Base-by-base conservation (phyloP, 805 yeast species). In the Pichia paraexigua region DNA sequence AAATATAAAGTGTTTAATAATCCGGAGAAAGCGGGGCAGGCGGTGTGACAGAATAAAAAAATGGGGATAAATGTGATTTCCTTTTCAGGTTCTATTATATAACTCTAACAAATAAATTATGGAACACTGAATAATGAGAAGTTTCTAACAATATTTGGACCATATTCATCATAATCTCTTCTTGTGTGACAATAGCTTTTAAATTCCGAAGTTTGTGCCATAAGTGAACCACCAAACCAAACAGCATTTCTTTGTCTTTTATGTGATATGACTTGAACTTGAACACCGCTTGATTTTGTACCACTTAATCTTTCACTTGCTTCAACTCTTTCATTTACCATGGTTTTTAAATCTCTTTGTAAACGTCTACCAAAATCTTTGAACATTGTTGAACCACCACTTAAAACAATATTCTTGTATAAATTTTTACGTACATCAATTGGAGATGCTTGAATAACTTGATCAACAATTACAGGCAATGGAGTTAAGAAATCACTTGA, bases 311-410 rank as follows among this genome's bases (percentile, higher is more conserved):
- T 74, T 71, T 94, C 99, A 66, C 91, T 84, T 54, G 77, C 76
- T 49, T 83, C 81, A 55, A 94, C 89, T 71, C 99, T 83, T 57
- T 87, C 90, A 63, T 87, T 91, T 25, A 91, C 98, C 58, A 94
- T 75, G 13, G 79, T 69, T 71, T 89, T 88, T 63, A 94, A 75
- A 69, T 94, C 99, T 71, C 97, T 85, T 72, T 94, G 99, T 61
- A 94, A 76, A 71, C 99, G 82, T 73, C 98, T 86, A 45, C 98
- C 98, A 65, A 94, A 94, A 68, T 94, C 98, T 65, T 90, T 90
- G 71, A 94, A 94, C 99, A 94, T 94, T 11, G 99, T 94, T 2
- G 97, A 90, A 45, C 99, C 99, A 63, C 99, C 99, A 50, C 95
- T 85, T 51, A 94, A 77, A 20, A 94, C 99, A 64, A 94, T 94